Conservation (phyloP, 1,284 basidiomycete genomes). For the Polyporus tsugae region DNA sequence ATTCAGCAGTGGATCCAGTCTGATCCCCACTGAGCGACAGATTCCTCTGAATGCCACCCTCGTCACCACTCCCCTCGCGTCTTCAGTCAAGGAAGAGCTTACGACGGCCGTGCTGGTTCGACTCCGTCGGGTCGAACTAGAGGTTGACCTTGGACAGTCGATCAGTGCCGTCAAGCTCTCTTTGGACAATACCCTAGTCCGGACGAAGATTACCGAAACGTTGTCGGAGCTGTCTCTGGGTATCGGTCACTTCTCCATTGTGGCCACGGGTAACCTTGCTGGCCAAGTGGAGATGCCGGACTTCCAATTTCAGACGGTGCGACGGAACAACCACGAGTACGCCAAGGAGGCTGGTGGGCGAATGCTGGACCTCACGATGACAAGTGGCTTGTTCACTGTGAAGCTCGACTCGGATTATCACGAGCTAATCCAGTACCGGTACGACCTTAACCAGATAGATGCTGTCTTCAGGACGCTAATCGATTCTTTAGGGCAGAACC, state of each 20-base stretch:
- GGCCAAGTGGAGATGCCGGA: conserved; percentile 74
- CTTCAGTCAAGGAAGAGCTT: conserved; percentile 54
- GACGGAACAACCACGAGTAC: conserved; percentile 55
- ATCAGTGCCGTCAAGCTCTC: conserved; percentile 73
- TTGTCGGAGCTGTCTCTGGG: conserved; percentile 70
- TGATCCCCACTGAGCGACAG: conserved; percentile 37
- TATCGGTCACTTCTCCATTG: conserved; percentile 68
- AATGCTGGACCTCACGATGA: conserved; percentile 80
- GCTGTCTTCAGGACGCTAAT: neutral
- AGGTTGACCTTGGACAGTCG: conserved; percentile 80
- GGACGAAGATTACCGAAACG: conserved; percentile 65
- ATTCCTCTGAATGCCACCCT: conserved; percentile 25
- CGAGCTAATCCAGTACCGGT: conserved; percentile 83
- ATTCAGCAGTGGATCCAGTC: conserved; percentile 54
- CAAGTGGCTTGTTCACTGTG: conserved; percentile 74
- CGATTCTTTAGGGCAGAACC: conserved; percentile 72
- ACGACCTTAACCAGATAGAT: conserved; percentile 36
- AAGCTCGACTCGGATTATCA: conserved; percentile 82
- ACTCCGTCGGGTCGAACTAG: conserved; percentile 74
- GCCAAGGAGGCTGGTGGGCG: conserved; percentile 48
- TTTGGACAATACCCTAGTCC: conserved; percentile 66
- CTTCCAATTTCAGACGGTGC: conserved; percentile 80
- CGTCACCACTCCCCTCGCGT: conserved; percentile 11
- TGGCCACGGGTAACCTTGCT: conserved; percentile 79
- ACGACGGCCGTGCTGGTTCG: conserved; percentile 71